Base-by-base conservation (phyloP, 2,329 filamentous ascomycete genomes). In the Claviceps citrina region DNA sequence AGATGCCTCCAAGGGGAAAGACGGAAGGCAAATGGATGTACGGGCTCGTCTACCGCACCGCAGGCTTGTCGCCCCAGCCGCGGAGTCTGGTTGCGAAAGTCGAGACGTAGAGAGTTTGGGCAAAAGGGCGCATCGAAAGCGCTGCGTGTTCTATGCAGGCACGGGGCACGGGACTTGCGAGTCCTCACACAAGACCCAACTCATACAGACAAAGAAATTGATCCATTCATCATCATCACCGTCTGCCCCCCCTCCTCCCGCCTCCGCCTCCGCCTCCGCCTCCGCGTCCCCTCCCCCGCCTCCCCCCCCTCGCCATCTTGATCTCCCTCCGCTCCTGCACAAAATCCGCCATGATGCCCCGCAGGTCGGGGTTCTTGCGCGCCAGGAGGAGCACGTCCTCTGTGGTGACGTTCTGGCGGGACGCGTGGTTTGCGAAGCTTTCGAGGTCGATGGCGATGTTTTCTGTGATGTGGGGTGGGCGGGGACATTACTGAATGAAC, bases 381-480 rank as follows among this genome's bases (percentile, higher is more conserved):
- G 84, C 79, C 24, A 98, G 73, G 7, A 98, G 71, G 51, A 96
- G 65, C 10, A 96, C 87, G 55, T 98, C 91, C 38, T 87, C 81
- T 0, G 81, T 81, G 28, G 78, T 84, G 48, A 98, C 73, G 0
- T 80, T 87, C 2, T 74, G 76, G 20, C 89, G 74, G 1, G 83
- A 81, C 9, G 84, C 89, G 60, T 98, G 91, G 39, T 76, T 78
- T 51, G 65, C 67, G 49, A 73, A 70, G 48, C 57, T 69, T 52
- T 76, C 72, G 16, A 77, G 59, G 45, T 76, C 73, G 13, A 64
- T 57, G 0, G 71, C 71, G 3, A 75, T 65, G 38, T 68, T 73
- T 50, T 76, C 73, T 75, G 38, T 18, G 7, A n/a, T n/a, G 5
- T 12, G 35, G 13, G 12, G 30, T 36, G 10, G 19, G 41, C 12